These are phyloP conservation scores for Simmondsia chinensis DNA, from an alignment of 148 eudicot species.

Conservation along the genomic window DNA sequence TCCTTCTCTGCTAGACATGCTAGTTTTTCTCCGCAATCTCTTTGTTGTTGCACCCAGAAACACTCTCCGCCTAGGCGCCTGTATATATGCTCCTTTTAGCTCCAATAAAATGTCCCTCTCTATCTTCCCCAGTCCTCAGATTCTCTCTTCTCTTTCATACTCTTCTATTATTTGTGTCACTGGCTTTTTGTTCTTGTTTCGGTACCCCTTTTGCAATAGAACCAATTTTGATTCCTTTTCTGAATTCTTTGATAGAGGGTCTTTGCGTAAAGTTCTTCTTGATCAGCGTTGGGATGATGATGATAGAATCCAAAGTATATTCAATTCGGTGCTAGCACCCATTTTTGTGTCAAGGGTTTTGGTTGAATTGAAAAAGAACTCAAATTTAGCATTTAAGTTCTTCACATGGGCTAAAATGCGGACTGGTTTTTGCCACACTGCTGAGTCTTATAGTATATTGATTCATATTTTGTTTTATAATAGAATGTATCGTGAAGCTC, in stretches of 20 bases:
- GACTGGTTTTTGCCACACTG: conserved; percentile 45
- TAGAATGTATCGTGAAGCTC: conserved; percentile 61
- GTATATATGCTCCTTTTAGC: conserved; percentile 12
- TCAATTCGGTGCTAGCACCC: conserved; percentile 48
- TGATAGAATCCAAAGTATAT: conserved; percentile 34
- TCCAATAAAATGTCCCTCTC: conserved; percentile 11
- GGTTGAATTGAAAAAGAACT: conserved; percentile 54
- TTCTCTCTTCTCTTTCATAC: conserved; percentile 25
- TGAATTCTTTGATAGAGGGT: conserved; percentile 27
- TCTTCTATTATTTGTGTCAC: conserved; percentile 34
- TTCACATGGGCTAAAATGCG: conserved; percentile 61
- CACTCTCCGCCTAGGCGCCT: conserved; percentile 26
- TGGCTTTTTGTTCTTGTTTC: conserved; percentile 28
- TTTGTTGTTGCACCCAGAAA: conserved; percentile 32
- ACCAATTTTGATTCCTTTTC: conserved; percentile 19
- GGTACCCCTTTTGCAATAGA: conserved; percentile 25
- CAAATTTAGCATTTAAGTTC: conserved; percentile 46
- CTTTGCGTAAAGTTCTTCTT: conserved; percentile 29
- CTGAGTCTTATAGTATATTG: conserved; percentile 60
- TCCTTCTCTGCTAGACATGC: conserved; percentile 21
- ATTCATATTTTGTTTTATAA: conserved; percentile 66
- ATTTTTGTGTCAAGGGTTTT: conserved; percentile 51
- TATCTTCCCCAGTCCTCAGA: conserved; percentile 11
- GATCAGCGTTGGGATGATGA: conserved; percentile 68
- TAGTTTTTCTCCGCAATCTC: conserved; percentile 41